Evolutionary conservation across 306 rosid species (phyloP).

Genomic region (Vicia faba): DNA sequence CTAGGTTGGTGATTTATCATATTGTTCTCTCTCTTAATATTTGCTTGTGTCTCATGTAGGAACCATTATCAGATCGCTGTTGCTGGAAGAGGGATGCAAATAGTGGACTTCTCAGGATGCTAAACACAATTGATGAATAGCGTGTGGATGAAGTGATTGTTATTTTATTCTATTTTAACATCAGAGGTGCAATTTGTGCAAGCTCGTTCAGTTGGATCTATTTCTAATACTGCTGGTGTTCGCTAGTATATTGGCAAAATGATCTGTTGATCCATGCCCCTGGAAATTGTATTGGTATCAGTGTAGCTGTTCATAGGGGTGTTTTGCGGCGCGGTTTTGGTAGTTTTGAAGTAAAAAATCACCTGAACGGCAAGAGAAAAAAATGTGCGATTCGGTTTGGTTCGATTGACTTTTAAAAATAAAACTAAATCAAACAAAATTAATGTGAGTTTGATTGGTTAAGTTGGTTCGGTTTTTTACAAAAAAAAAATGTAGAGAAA

Average conservation of each 20-base stretch:
- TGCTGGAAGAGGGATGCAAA: slow-evolving; percentile 98
- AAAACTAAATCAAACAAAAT: no score
- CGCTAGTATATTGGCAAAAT: no score
- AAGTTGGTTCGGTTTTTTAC: no score
- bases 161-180: background rate
- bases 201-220: slow-evolving; percentile 1
- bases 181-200: slow-evolving; percentile 24
- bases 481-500: no score
- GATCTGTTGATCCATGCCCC: slow-evolving; percentile 23
- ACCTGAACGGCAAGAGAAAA: no score
- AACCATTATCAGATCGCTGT: slow-evolving; percentile 82
- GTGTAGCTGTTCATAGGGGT: slow-evolving; percentile 18
- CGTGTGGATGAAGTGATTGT: slow-evolving; percentile 36
- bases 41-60: slow-evolving; percentile 48
- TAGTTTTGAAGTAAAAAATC: no score
- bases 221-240: background rate
- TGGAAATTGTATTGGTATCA: background rate
- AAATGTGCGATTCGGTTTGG: no score
- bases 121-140: slow-evolving; percentile 21
- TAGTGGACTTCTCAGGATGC: slow-evolving; percentile 63
- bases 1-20: slow-evolving; percentile 25
- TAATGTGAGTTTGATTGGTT: no score
- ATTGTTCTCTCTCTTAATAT: slow-evolving; percentile 12
- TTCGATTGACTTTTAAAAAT: no score
- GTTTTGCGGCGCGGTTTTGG: no score